Evolutionary conservation across 1,139 yeast species (phyloP).

Genomic region (Hemisphaericaspora subhashii): DNA sequence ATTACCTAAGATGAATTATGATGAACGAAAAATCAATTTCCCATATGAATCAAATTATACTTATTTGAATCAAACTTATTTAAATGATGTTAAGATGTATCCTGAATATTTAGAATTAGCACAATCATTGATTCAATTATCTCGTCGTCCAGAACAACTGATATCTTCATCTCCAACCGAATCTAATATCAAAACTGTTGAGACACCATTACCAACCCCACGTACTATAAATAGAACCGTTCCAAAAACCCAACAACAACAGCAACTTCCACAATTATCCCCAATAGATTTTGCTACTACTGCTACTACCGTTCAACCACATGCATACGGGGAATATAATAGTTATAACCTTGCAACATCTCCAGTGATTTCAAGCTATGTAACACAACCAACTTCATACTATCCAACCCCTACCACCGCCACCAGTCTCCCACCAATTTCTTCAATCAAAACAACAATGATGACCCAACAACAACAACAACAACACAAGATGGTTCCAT

Average conservation of each 20-base stretch:
- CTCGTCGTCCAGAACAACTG: constrained; percentile 20
- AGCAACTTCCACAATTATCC: constrained; percentile 14
- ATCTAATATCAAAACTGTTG: not conserved
- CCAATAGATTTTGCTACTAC: constrained; percentile 11
- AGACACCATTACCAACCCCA: constrained; percentile 2
- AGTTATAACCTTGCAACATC: constrained; percentile 6
- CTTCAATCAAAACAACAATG: constrained; percentile 9
- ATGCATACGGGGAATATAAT: not conserved
- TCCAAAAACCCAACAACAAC: constrained; percentile 15
- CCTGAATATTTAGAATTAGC: constrained; percentile 53
- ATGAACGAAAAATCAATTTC: constrained; percentile 46
- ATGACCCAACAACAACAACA: constrained; percentile 12
- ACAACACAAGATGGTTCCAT: constrained; percentile 39
- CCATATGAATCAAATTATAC: constrained; percentile 59
- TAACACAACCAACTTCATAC: constrained; percentile 8
- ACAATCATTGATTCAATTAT: constrained; percentile 42
- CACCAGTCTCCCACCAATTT: constrained; percentile 17
- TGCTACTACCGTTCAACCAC: not conserved
- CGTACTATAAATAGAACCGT: constrained; percentile 2
- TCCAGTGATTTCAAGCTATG: not conserved
- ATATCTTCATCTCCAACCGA: constrained; percentile 6
- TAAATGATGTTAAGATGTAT: constrained; percentile 45
- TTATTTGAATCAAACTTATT: constrained; percentile 46
- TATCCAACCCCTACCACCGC: constrained; percentile 13
- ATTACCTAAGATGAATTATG: constrained; percentile 24